Evolutionary conservation across 805 yeast genomes (phyloP).

Genomic region (Metschnikowia cubensis): DNA sequence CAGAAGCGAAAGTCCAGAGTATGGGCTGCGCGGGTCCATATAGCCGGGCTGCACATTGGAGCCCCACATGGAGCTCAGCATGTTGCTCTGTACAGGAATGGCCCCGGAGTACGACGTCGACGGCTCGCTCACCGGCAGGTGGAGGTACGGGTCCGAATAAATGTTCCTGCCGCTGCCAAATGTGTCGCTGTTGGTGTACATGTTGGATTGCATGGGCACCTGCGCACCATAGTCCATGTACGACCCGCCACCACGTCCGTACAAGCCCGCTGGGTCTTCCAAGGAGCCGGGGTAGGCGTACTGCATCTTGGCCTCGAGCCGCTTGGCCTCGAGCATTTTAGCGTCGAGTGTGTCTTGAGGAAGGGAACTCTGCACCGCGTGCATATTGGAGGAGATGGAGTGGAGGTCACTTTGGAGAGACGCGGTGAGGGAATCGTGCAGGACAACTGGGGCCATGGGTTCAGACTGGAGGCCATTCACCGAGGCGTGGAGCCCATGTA

Average conservation of each 20-base stretch:
- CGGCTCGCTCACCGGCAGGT: neutral
- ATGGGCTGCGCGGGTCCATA: conserved; percentile 9
- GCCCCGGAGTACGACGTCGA: neutral
- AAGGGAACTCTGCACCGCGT: no score
- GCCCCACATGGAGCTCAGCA: neutral
- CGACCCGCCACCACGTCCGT: neutral
- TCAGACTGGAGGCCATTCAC: no score
- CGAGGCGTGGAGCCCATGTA: no score
- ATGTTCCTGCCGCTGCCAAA: neutral
- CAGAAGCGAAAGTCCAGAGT: conserved; percentile 10
- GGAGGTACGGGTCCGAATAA: conserved; percentile 1
- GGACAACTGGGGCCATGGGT: no score
- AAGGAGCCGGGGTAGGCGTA: neutral
- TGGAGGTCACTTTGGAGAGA: no score
- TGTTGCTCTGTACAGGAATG: neutral
- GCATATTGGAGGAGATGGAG: no score
- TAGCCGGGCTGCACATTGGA: conserved; percentile 9
- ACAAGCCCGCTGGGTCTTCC: neutral
- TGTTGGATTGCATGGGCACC: neutral
- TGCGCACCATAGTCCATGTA: neutral
- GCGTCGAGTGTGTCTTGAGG: no score
- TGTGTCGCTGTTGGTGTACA: neutral
- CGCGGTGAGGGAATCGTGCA: no score
- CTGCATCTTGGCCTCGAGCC: no score
- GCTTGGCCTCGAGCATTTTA: no score